Percentiles rank a stretch among this genome's conserved stretches.
Evolutionary conservation across 2,329 filamentous ascomycete species (phyloP).

Genomic region (Pseudogymnoascus sp.): DNA sequence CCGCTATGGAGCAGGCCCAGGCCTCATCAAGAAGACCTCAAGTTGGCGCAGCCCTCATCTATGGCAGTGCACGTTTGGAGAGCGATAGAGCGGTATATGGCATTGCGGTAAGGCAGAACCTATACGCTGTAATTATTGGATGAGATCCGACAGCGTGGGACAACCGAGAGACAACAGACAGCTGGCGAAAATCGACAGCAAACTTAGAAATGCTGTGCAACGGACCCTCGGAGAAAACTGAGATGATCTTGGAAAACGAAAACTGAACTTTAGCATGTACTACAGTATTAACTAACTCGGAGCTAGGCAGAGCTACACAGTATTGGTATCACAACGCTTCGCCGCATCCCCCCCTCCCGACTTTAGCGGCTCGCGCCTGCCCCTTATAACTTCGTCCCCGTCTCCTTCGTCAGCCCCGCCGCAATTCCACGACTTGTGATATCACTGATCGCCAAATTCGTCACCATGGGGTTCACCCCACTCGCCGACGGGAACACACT

Average conservation of each 20-base stretch:
- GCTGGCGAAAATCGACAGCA: not conserved
- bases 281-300: constrained; percentile 2
- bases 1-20: not conserved
- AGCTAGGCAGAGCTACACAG: not conserved
- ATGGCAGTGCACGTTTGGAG: not conserved
- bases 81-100: not conserved
- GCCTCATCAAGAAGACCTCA: not conserved
- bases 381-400: not conserved
- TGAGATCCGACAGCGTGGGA: not conserved
- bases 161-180: not conserved
- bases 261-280: constrained; percentile 1
- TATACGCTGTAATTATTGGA: not conserved
- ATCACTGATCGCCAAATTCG: constrained; percentile 63
- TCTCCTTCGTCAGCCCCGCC: constrained; percentile 34
- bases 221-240: not conserved
- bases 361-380: not conserved
- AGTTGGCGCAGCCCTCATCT: not conserved
- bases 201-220: not conserved
- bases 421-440: constrained; percentile 53
- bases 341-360: not conserved
- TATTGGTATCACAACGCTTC: not conserved
- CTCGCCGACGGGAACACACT: constrained; percentile 70
- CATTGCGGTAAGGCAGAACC: not conserved
- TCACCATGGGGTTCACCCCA: constrained; percentile 78
- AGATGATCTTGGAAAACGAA: not conserved